Percentiles rank a stretch among this genome's conserved stretches.
Evolutionary conservation across 495 filamentous ascomycete species (phyloP).

Genomic region (Daldinia loculata): DNA sequence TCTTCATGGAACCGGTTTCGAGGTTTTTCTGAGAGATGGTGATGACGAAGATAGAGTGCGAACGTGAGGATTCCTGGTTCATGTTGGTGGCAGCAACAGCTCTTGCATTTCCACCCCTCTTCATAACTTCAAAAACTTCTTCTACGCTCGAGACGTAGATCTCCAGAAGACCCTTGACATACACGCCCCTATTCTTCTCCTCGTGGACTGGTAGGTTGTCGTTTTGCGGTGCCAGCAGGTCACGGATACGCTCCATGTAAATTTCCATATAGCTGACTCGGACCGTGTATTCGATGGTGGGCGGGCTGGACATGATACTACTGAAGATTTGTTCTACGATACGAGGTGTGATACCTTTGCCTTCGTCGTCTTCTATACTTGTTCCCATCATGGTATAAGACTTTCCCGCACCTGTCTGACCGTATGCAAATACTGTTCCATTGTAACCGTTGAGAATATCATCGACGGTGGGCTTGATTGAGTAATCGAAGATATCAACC

Average conservation of each 20-base stretch:
- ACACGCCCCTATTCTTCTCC: slow-evolving; percentile 94
- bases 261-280: slow-evolving; percentile 99
- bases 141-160: slow-evolving; percentile 95
- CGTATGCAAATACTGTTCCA: slow-evolving; percentile 98
- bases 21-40: slow-evolving; percentile 98
- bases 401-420: slow-evolving; percentile 98
- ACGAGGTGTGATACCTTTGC: slow-evolving; percentile 93
- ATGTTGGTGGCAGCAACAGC: slow-evolving; percentile 99
- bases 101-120: slow-evolving; percentile 84
- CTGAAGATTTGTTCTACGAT: slow-evolving; percentile 98
- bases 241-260: slow-evolving; percentile 98
- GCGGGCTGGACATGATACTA: slow-evolving; percentile 87
- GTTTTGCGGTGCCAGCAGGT: slow-evolving; percentile 89
- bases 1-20: slow-evolving; percentile 95
- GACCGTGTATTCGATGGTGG: slow-evolving; percentile 97
- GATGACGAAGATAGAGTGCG: slow-evolving; percentile 98
- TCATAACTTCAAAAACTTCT: slow-evolving; percentile 97
- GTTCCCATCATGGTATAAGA: slow-evolving; percentile 99
- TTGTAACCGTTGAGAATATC: slow-evolving; percentile 99
- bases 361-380: slow-evolving; percentile 89
- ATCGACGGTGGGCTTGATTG: slow-evolving; percentile 93
- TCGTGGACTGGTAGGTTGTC: slow-evolving; percentile 97
- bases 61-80: slow-evolving; percentile 98
- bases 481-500: slow-evolving; percentile 94
- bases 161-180: slow-evolving; percentile 94